A percentile compares a stretch with the other conserved stretches of the same genome.
Evolutionary conservation across 1,284 basidiomycete genomes (phyloP).

Genomic region (Chondrostereum purpureum): DNA sequence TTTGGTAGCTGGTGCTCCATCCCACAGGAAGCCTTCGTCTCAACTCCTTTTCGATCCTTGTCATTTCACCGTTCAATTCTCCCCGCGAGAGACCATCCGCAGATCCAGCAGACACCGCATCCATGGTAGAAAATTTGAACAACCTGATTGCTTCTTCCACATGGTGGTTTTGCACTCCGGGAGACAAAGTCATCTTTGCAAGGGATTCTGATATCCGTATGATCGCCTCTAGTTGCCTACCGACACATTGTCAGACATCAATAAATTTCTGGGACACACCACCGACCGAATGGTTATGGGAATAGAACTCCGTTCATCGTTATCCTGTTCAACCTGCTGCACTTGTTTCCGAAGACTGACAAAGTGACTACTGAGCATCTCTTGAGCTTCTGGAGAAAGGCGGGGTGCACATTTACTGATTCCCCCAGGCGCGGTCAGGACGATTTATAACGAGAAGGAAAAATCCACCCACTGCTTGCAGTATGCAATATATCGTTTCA

Average conservation of each 20-base stretch:
- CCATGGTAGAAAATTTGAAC: constrained; percentile 99
- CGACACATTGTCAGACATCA: constrained; percentile 7
- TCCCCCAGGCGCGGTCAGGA: too few species aligned
- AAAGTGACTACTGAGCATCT: constrained; percentile 97
- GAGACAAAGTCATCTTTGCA: constrained; percentile 88
- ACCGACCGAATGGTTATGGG: constrained; percentile 94
- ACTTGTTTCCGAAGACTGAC: constrained; percentile 93
- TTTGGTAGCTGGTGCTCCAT: constrained; percentile 95
- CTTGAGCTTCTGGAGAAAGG: constrained; percentile 87
- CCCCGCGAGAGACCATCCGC: constrained; percentile 91
- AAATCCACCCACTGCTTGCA: constrained; percentile 75
- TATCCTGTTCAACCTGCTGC: constrained; percentile 93
- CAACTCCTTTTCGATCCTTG: constrained; percentile 88
- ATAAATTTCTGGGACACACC: background rate
- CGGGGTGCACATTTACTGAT: constrained; percentile 91
- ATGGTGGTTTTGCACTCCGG: constrained; percentile 86
- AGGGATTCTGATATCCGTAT: constrained; percentile 97
- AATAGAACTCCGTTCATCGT: constrained; percentile 95
- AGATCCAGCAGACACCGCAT: constrained; percentile 90
- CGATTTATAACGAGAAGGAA: background rate
- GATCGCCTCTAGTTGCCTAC: constrained; percentile 96
- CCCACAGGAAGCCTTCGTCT: constrained; percentile 87
- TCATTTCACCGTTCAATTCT: constrained; percentile 93
- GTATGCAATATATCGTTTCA: constrained; percentile 97
- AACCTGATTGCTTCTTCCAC: constrained; percentile 97